Evolutionary conservation across 139 green algal genomes (phyloP).

Genomic region (Marvania coccoides): DNA sequence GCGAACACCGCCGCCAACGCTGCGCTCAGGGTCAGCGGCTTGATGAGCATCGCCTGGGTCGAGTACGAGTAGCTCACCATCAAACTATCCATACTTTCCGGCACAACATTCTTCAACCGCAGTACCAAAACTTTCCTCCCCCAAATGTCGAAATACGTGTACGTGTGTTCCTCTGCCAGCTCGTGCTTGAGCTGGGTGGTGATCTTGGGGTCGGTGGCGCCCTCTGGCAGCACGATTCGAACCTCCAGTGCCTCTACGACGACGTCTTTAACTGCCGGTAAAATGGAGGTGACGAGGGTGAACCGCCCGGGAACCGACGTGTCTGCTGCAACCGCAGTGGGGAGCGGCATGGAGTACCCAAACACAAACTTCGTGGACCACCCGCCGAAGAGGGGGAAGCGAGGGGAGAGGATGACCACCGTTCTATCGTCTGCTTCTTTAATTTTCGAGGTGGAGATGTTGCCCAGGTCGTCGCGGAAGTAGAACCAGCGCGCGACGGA

Average conservation of each 20-base stretch:
- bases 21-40: too few species aligned
- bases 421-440: background rate
- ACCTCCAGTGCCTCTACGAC: constrained; percentile 34
- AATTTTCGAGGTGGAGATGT: constrained; percentile 67
- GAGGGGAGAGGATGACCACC: constrained; percentile 48
- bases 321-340: constrained; percentile 14
- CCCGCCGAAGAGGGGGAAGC: constrained; percentile 81
- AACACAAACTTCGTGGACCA: constrained; percentile 59
- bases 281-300: constrained; percentile 6
- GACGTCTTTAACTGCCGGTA: constrained; percentile 26
- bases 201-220: constrained; percentile 37
- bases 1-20: constrained; percentile 42
- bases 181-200: background rate
- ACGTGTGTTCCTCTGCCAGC: constrained; percentile 17
- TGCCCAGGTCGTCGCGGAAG: constrained; percentile 84
- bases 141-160: constrained; percentile 77
- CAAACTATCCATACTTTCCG: constrained; percentile 31
- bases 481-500: constrained; percentile 54
- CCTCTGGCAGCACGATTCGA: constrained; percentile 78
- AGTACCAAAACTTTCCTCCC: constrained; percentile 80
- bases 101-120: constrained; percentile 48
- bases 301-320: background rate
- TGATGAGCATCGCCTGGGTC: constrained; percentile 28
- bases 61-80: constrained; percentile 50
- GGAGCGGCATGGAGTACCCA: constrained; percentile 69